phyloP scores from a whole-genome alignment of 345 rosid species.

The Brassica juncea region DNA sequence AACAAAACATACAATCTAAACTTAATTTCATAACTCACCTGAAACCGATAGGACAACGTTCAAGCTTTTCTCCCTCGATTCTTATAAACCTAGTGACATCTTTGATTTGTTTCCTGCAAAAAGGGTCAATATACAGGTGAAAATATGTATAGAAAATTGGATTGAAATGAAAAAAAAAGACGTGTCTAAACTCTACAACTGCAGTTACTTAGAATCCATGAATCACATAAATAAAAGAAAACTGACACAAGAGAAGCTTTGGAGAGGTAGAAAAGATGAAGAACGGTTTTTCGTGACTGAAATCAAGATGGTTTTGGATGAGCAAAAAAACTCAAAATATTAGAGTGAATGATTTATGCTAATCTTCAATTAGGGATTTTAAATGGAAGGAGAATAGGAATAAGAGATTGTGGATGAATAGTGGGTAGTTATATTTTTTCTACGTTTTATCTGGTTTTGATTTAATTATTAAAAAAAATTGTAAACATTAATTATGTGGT shows the following conservation, averaged over 20 bases:
- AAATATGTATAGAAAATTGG: neutral
- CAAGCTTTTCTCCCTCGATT: neutral
- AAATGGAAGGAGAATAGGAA: neutral
- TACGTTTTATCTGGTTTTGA: no score
- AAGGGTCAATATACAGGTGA: neutral
- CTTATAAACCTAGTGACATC: neutral
- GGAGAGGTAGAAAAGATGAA: neutral
- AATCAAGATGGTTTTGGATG: no score
- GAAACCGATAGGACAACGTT: neutral
- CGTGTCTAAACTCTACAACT: neutral
- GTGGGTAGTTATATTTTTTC: no score
- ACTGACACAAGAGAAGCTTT: neutral
- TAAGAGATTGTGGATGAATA: neutral
- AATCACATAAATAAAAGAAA: no score
- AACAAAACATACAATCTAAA: neutral
- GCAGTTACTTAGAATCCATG: neutral
- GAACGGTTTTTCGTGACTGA: neutral
- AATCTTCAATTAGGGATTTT: neutral
- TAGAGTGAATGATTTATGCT: neutral
- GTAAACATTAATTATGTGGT: no score
- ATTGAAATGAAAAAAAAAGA: neutral
- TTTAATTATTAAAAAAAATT: no score
- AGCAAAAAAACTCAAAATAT: neutral
- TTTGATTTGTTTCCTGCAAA: neutral
- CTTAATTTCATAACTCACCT: neutral